Evolutionary conservation across 2,329 filamentous ascomycete genomes (phyloP), one percentile per base, ranked within the genome.

Genomic region (Huntiella abstrusa): DNA sequence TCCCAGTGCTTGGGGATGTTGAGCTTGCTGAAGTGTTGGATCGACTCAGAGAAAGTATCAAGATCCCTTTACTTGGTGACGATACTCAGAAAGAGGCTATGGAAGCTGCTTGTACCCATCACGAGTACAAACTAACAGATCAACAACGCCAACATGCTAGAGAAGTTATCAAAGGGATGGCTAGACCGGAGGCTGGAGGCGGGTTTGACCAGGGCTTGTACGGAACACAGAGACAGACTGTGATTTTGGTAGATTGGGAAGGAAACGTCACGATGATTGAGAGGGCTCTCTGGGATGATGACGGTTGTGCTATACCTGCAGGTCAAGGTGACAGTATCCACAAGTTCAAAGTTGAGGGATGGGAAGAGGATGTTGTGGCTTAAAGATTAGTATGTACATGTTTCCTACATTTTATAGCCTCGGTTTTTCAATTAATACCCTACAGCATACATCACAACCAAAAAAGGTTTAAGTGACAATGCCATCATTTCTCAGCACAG

Each of bases 211-310:
- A 66, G 4, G 75, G 75, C 1, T 61, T 75, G 52, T 80, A 80
- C 53, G 75, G 75, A 3, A 80, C 75, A 4, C 75, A 80, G 59
- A 61, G 75, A 34, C 75, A 80, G 60, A 79, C 75, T 0, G 61
- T 78, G 11, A 58, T 80, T 11, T 59, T 78, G 39, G 69, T 79
- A 5, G 73, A 77, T 53, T 75, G 71, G 70, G 65, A 77, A 3
- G 75, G 75, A 2, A 73, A 73, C 33, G 71, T 76, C 13, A 70
- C 67, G 0, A 75, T 71, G 53, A 64, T 65, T 28, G 75, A 80
- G 59, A 63, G 75, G 33, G 69, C 73, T 4, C 59, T 79, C 37
- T 80, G 67, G 64, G 74, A 79, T 54, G 60, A 62, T 0, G 64
- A 73, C 41, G 75, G 75, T 6, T 69, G 73, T 44, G 56, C 62